These are phyloP conservation scores for Fistulifera solaris DNA, from an alignment of 108 stramenopile species.

Conservation along the genomic window DNA sequence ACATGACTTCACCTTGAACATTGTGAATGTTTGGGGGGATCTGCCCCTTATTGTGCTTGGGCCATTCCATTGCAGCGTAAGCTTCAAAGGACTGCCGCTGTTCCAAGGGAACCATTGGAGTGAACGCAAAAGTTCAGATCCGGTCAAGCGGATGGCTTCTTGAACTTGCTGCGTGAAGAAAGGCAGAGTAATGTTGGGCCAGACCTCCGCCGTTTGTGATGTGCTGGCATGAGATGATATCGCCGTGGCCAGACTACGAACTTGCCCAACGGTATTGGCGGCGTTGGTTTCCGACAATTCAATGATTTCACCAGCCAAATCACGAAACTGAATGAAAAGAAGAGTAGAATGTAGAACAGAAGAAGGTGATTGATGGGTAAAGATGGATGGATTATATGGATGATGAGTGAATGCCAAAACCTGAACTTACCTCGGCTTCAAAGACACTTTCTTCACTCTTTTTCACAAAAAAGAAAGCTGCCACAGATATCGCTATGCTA, in stretches of 20 bases:
- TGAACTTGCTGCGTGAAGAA: conserved; percentile 12
- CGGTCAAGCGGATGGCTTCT: background rate
- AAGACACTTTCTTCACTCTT: background rate
- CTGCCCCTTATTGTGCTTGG: background rate
- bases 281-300: background rate
- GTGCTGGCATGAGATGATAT: background rate
- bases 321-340: conserved; percentile 7
- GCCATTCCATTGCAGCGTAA: background rate
- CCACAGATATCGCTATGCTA: background rate
- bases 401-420: background rate
- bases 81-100: background rate
- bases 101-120: background rate
- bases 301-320: conserved; percentile 10
- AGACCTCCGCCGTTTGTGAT: conserved; percentile 8
- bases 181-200: conserved; percentile 50
- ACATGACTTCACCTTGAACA: background rate
- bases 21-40: background rate
- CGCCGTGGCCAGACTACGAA: background rate
- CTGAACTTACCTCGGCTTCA: background rate
- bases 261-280: background rate
- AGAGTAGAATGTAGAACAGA: background rate
- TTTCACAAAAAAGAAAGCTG: conserved; percentile 1
- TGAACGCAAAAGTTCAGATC: background rate
- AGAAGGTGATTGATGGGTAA: background rate
- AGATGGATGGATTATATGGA: background rate